Percentiles rank a stretch among this genome's conserved stretches.
Evolutionary conservation across 306 rosid species (phyloP).

Genomic region (Ammopiptanthus mongolicus): DNA sequence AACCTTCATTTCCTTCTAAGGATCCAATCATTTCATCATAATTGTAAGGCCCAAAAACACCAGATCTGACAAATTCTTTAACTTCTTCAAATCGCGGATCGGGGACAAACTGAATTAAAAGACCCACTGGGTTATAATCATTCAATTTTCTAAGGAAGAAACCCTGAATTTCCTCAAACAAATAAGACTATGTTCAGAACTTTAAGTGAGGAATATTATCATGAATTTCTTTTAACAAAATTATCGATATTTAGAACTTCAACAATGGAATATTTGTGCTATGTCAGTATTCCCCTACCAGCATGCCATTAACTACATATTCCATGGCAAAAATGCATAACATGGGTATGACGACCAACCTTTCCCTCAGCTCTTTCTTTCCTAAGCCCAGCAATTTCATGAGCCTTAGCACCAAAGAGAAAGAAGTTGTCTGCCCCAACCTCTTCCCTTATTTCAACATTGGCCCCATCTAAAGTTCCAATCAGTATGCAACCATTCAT

Average conservation of each 20-base stretch:
- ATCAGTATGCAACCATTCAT: constrained; percentile 94
- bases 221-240: neutral
- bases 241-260: neutral
- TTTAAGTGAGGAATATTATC: neutral
- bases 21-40: constrained; percentile 81
- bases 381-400: constrained; percentile 85
- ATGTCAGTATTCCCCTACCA: constrained; percentile 3
- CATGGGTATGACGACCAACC: constrained; percentile 46
- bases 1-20: constrained; percentile 92
- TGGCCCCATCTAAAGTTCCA: constrained; percentile 99
- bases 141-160: neutral
- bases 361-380: constrained; percentile 90
- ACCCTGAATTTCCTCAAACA: constrained; percentile 12
- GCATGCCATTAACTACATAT: constrained; percentile 6
- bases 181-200: neutral
- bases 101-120: constrained; percentile 68
- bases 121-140: constrained; percentile 23
- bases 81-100: constrained; percentile 94
- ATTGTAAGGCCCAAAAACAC: constrained; percentile 71
- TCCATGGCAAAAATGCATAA: constrained; percentile 1
- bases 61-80: constrained; percentile 73
- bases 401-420: constrained; percentile 93
- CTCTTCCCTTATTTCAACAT: constrained; percentile 94
- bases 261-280: neutral
- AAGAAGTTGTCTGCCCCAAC: constrained; percentile 94